Conservation (phyloP, 306 rosid species). For the Clitoria ternatea region DNA sequence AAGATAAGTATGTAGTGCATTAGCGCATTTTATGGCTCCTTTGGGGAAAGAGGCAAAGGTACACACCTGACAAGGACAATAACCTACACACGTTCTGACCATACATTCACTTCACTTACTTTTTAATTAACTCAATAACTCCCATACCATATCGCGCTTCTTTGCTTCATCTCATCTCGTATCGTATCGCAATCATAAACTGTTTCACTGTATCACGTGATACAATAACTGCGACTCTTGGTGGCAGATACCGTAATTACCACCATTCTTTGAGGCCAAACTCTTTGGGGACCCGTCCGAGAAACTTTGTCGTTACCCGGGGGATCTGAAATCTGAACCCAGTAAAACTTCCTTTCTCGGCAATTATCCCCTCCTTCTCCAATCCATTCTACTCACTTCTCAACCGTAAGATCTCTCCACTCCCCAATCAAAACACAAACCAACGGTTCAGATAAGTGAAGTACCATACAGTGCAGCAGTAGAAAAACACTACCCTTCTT, state of each 20-base stretch:
- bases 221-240: constrained; percentile 31
- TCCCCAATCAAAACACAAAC: background rate
- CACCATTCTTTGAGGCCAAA: constrained; percentile 9
- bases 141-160: background rate
- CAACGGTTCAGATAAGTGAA: background rate
- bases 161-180: background rate
- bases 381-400: background rate
- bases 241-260: constrained; percentile 53
- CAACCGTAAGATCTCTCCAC: constrained; percentile 15
- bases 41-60: background rate
- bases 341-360: constrained; percentile 29
- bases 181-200: constrained; percentile 4
- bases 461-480: background rate
- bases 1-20: background rate
- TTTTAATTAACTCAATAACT: too few species aligned
- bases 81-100: constrained; percentile 21
- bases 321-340: constrained; percentile 27
- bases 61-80: constrained; percentile 18
- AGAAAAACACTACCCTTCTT: background rate
- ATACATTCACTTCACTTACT: constrained; percentile 12
- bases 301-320: constrained; percentile 48
- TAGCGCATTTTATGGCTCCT: background rate
- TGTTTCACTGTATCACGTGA: constrained; percentile 49
- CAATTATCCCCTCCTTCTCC: constrained; percentile 13
- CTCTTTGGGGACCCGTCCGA: constrained; percentile 9